Evolutionary conservation across 1,284 basidiomycete genomes (phyloP).

Genomic region (Pisolithus thermaeus): DNA sequence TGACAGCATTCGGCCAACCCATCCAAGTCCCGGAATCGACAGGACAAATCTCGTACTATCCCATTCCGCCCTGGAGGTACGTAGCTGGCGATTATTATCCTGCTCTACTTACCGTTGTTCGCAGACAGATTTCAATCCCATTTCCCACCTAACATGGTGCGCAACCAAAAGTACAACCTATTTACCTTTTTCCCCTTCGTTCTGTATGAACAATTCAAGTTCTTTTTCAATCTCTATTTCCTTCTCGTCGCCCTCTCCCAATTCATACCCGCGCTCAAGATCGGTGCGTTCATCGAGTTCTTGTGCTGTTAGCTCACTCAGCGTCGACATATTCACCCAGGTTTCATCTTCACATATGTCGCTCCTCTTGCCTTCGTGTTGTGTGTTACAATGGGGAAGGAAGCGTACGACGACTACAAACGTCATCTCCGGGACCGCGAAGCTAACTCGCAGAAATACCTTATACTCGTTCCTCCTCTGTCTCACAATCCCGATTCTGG

Average conservation of each 20-base stretch:
- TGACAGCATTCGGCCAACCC: slow-evolving; percentile 29
- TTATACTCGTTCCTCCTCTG: slow-evolving; percentile 60
- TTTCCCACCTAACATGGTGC: slow-evolving; percentile 83
- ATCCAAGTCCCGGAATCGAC: slow-evolving; percentile 29
- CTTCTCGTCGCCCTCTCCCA: slow-evolving; percentile 94
- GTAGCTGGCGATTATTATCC: slow-evolving; percentile 11
- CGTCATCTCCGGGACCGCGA: slow-evolving; percentile 88
- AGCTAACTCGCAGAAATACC: slow-evolving; percentile 91
- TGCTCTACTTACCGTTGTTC: slow-evolving; percentile 1
- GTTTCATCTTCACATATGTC: slow-evolving; percentile 94
- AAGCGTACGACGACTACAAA: slow-evolving; percentile 97
- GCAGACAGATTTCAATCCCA: slow-evolving; percentile 63
- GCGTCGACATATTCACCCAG: slow-evolving; percentile 33
- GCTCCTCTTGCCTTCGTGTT: slow-evolving; percentile 95
- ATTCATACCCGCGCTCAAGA: slow-evolving; percentile 94
- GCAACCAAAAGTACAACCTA: slow-evolving; percentile 97
- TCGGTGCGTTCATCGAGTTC: slow-evolving; percentile 52
- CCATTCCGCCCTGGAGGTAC: slow-evolving; percentile 70
- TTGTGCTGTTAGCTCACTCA: not conserved
- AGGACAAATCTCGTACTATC: slow-evolving; percentile 72
- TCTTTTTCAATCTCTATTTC: slow-evolving; percentile 99
- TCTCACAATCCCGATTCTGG: slow-evolving; percentile 25
- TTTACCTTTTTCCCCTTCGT: slow-evolving; percentile 94
- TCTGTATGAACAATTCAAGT: slow-evolving; percentile 99
- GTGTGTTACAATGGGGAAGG: slow-evolving; percentile 95